Percentiles rank a stretch among this genome's conserved stretches.
These are phyloP conservation scores for Verbascum thapsus DNA, from an alignment of 257 asterid genomes.

Conservation along the genomic window DNA sequence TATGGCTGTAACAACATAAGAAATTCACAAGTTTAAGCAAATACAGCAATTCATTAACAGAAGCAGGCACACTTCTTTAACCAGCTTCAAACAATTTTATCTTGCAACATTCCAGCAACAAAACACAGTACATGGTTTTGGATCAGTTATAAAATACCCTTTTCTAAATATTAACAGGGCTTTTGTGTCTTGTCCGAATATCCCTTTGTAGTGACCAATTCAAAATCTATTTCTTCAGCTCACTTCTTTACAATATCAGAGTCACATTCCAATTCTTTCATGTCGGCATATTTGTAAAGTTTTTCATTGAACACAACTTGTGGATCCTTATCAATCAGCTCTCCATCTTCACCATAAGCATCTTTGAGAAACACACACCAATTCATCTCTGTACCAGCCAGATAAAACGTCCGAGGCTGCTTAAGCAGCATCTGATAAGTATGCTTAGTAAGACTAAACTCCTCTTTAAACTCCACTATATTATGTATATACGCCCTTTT, in stretches of 20 bases:
- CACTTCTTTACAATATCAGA: slow-evolving; percentile 20
- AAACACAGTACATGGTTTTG: no score
- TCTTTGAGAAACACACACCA: slow-evolving; percentile 95
- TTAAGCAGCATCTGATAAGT: slow-evolving; percentile 85
- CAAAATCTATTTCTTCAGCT: not conserved
- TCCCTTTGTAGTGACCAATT: not conserved
- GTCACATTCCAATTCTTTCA: slow-evolving; percentile 45
- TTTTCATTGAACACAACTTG: slow-evolving; percentile 71
- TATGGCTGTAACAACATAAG: no score
- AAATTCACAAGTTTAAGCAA: no score
- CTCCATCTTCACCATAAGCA: slow-evolving; percentile 75
- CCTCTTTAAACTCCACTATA: slow-evolving; percentile 95
- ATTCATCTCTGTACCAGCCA: slow-evolving; percentile 97
- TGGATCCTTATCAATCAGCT: slow-evolving; percentile 69
- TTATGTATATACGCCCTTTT: slow-evolving; percentile 91
- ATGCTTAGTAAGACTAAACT: slow-evolving; percentile 76
- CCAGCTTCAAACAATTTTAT: no score
- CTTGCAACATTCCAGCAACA: no score
- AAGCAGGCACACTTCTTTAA: no score
- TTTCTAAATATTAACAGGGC: not conserved
- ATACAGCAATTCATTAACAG: no score
- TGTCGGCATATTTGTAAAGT: slow-evolving; percentile 62
- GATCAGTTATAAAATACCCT: not conserved
- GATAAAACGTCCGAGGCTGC: slow-evolving; percentile 79
- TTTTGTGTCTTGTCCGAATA: not conserved